Evolutionary conservation across 2,329 filamentous ascomycete genomes (phyloP).

Genomic region (Ciborinia camelliae): DNA sequence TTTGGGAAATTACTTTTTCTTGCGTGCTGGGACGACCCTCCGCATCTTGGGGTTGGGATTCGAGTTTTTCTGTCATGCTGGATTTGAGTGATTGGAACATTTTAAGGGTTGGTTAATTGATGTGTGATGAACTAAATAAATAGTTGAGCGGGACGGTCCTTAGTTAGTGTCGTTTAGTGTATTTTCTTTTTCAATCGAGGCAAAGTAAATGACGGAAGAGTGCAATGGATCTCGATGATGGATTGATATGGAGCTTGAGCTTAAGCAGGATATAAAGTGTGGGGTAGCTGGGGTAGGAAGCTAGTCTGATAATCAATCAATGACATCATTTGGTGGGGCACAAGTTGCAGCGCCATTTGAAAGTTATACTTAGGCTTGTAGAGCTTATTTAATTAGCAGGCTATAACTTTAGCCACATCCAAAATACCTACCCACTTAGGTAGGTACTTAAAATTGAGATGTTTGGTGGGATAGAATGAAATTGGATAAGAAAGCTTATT

Average conservation of each 20-base stretch:
- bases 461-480: no score
- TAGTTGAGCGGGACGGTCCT: not conserved
- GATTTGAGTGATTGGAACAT: slow-evolving; percentile 11
- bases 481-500: no score
- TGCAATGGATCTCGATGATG: no score
- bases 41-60: slow-evolving; percentile 10
- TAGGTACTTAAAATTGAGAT: no score
- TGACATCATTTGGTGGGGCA: slow-evolving; percentile 15
- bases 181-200: not conserved
- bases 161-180: not conserved
- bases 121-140: not conserved
- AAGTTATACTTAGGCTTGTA: not conserved
- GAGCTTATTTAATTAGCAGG: not conserved
- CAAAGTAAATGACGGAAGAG: not conserved
- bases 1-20: slow-evolving; percentile 26
- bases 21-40: slow-evolving; percentile 14
- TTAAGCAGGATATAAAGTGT: slow-evolving; percentile 16
- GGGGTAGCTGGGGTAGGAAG: slow-evolving; percentile 15
- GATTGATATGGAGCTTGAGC: slow-evolving; percentile 7
- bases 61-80: not conserved
- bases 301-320: not conserved
- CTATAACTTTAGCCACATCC: no score
- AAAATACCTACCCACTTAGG: no score
- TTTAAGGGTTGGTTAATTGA: not conserved
- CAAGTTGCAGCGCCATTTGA: not conserved